A percentile compares a stretch with the other conserved stretches of the same genome.
Conservation (phyloP, 2,329 filamentous ascomycete species). For the Aspergillus flavus region DNA sequence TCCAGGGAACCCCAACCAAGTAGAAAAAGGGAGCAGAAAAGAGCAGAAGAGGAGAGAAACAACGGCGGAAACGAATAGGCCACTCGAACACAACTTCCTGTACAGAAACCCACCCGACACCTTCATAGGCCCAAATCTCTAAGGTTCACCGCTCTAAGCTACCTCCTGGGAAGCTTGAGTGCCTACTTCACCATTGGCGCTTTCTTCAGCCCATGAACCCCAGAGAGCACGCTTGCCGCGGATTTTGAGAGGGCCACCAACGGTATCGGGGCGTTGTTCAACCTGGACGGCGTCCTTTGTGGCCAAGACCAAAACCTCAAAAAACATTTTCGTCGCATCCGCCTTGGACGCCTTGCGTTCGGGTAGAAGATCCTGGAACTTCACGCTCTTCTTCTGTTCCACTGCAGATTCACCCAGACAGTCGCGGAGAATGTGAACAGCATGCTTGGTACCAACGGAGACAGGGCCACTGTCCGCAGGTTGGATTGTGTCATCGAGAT, state of each 20-base stretch:
- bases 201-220: constrained; percentile 89
- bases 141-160: constrained; percentile 11
- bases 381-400: constrained; percentile 75
- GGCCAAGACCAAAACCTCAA: constrained; percentile 90
- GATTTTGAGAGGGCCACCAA: constrained; percentile 81
- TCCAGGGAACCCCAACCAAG: constrained; percentile 3
- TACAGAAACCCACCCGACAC: constrained; percentile 3
- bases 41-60: not conserved
- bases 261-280: constrained; percentile 72
- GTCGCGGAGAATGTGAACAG: constrained; percentile 90
- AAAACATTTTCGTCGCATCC: constrained; percentile 99
- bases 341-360: constrained; percentile 78
- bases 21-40: not conserved
- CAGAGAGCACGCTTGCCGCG: constrained; percentile 93
- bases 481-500: constrained; percentile 80
- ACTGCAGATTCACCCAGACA: constrained; percentile 70
- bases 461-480: constrained; percentile 84
- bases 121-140: not conserved
- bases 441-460: constrained; percentile 89
- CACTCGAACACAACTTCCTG: not conserved
- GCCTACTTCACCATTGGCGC: constrained; percentile 51
- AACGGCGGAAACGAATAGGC: not conserved
- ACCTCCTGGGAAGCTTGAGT: constrained; percentile 34
- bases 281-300: constrained; percentile 99
- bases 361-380: constrained; percentile 90